Conservation (phyloP, 441 rosid genomes). For the Populus hybrid region DNA sequence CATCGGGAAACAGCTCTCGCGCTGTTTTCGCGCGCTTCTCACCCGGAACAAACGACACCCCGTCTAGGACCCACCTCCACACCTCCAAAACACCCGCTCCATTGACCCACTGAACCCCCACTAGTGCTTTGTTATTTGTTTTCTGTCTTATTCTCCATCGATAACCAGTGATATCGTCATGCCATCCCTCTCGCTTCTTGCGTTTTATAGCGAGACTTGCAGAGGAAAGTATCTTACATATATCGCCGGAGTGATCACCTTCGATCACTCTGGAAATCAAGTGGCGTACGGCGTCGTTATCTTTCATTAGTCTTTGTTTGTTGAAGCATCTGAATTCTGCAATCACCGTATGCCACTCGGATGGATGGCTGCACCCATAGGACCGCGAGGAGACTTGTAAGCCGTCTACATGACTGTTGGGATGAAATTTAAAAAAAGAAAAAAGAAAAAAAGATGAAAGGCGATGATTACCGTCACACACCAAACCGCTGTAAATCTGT, state of each 20-base stretch:
- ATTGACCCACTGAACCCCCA: neutral
- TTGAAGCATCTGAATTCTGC: neutral
- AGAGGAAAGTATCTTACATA: neutral
- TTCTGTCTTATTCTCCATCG: neutral
- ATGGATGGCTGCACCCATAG: neutral
- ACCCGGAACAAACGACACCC: slow-evolving; percentile 21
- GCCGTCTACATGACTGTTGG: no score
- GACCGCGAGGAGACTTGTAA: neutral
- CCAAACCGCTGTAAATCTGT: neutral
- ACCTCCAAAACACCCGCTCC: neutral
- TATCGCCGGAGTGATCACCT: neutral
- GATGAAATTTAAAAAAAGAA: no score
- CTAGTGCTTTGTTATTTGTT: neutral
- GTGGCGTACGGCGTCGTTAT: neutral
- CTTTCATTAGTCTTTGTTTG: neutral
- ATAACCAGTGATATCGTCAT: neutral
- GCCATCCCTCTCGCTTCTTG: neutral
- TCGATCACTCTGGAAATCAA: neutral
- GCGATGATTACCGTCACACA: neutral
- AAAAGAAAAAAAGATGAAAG: neutral
- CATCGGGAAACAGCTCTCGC: slow-evolving; percentile 86
- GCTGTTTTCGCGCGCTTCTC: slow-evolving; percentile 81
- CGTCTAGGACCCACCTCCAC: slow-evolving; percentile 14
- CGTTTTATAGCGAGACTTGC: neutral
- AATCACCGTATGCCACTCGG: neutral